Percentiles rank a stretch among this genome's conserved stretches.
phyloP scores from a whole-genome alignment of 2,329 filamentous ascomycete species.

The Fusarium anguioides region DNA sequence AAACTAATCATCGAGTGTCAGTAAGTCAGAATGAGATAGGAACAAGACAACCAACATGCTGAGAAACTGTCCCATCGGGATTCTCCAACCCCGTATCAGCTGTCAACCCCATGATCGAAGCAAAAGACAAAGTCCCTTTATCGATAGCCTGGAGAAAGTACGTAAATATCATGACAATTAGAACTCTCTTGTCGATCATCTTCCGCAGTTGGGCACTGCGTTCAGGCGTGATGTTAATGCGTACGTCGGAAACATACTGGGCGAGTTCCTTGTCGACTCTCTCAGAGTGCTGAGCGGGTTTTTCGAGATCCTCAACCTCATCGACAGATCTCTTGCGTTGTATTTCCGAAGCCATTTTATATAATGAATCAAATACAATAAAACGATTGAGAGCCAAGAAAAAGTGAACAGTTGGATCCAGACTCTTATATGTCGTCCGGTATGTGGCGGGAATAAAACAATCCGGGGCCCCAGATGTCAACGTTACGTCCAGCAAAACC shows the following conservation, averaged over 20 bases:
- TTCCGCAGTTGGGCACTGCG: slow-evolving; percentile 70
- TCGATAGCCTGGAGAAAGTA: slow-evolving; percentile 79
- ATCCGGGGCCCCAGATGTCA: slow-evolving; percentile 14
- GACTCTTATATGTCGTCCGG: not conserved
- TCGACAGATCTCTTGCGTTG: slow-evolving; percentile 31
- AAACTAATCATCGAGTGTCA: not conserved
- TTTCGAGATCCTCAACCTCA: slow-evolving; percentile 52
- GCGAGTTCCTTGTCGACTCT: slow-evolving; percentile 76
- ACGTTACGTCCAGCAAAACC: slow-evolving; percentile 1
- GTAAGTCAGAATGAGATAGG: rapidly evolving
- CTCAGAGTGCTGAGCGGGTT: slow-evolving; percentile 59
- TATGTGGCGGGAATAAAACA: not conserved
- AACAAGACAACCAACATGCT: slow-evolving; percentile 22
- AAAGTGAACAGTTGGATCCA: not conserved
- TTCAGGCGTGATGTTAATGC: slow-evolving; percentile 67
- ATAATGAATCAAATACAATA: not conserved
- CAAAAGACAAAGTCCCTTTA: slow-evolving; percentile 74
- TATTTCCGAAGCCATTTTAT: slow-evolving; percentile 26
- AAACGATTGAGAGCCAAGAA: not conserved
- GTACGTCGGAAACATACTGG: slow-evolving; percentile 66
- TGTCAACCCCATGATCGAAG: slow-evolving; percentile 71
- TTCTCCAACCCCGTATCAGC: slow-evolving; percentile 61
- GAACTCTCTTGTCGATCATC: slow-evolving; percentile 74
- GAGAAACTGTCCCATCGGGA: slow-evolving; percentile 44
- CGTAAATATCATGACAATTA: slow-evolving; percentile 77